These are phyloP conservation scores for Cladophialophora psammophila DNA, from an alignment of 2,329 filamentous ascomycete genomes.

Conservation along the genomic window DNA sequence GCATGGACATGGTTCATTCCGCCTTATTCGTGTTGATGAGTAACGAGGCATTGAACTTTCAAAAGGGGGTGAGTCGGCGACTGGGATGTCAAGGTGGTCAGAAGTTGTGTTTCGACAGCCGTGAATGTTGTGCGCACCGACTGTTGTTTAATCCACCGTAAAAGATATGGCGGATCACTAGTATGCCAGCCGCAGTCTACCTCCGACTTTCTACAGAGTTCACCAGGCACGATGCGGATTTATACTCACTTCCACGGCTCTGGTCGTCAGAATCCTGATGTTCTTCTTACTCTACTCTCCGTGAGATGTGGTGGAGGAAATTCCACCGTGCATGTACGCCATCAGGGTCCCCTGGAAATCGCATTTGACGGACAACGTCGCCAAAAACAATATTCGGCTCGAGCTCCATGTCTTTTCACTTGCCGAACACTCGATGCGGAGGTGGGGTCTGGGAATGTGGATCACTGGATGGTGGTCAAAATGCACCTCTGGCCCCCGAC, in stretches of 20 bases:
- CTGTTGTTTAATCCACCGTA: background rate
- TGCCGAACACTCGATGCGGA: constrained; percentile 1
- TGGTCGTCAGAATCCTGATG: background rate
- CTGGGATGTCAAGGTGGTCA: background rate
- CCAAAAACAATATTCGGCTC: background rate
- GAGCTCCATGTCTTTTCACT: background rate
- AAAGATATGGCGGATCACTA: background rate
- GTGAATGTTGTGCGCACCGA: background rate
- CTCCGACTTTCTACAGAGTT: background rate
- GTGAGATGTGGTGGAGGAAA: background rate
- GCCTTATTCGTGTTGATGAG: background rate
- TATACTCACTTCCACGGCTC: background rate
- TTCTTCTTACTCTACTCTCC: background rate
- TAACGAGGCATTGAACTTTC: background rate
- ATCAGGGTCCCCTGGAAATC: background rate
- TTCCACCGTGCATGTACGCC: background rate
- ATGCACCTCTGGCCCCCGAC: background rate
- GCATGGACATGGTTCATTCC: background rate
- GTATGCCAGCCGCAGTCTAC: background rate
- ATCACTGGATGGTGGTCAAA: background rate
- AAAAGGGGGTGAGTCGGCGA: background rate
- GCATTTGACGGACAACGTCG: background rate
- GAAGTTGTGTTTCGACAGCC: background rate
- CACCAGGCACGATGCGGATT: no score
- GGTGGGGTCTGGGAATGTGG: constrained; percentile 2